Evolutionary conservation across 129 eudicot genomes (phyloP), one percentile per base, ranked within the genome.

Genomic region (Glebionis coronaria): DNA sequence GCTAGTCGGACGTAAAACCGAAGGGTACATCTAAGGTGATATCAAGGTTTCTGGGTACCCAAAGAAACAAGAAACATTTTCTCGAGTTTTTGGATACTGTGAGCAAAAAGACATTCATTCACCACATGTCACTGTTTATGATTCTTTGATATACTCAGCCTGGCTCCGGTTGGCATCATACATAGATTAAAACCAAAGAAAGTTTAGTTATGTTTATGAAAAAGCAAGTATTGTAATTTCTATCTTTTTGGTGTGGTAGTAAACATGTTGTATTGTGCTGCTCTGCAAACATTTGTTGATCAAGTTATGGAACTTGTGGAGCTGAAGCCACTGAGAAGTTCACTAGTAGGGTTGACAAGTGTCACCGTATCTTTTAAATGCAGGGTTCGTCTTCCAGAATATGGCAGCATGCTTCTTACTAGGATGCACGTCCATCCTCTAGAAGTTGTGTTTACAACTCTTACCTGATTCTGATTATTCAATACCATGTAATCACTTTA

Each of bases 321-420:
- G 67, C 76, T 90, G 44, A 73, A 78, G 28, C 61, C 86, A 8
- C 46, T 84, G 57, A 80, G 79, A 81, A 82, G 65, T 21, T 84
- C 85, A 11, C 55, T 90, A 4, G 86, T 90, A 4, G 97, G 97
- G 40, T 61, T 90, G 40, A 95, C 97, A 1, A 95, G 91, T 31
- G 82, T 90, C 44, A 87, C 72, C 1, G 56, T 28, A 44, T 12
- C 49, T 21, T 72, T 71, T 66, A 70, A 5, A 4, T 61, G 75
- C 84, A 94, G 99, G 99, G 99, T 82, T 94, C 99, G 45, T 86
- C 90, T 69, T 94, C 99, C 68, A 84, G 99, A 52, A 89, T 94
- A 81, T 94, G 99, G 99, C 99, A 94, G 79, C 95, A 97, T 35
- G 88, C 84, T 78, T 89, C 99, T 12, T 94, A 89, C 68, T 94